These are phyloP conservation scores for Aspergillus sp. DNA, from an alignment of 2,329 filamentous ascomycete species.

Conservation along the genomic window DNA sequence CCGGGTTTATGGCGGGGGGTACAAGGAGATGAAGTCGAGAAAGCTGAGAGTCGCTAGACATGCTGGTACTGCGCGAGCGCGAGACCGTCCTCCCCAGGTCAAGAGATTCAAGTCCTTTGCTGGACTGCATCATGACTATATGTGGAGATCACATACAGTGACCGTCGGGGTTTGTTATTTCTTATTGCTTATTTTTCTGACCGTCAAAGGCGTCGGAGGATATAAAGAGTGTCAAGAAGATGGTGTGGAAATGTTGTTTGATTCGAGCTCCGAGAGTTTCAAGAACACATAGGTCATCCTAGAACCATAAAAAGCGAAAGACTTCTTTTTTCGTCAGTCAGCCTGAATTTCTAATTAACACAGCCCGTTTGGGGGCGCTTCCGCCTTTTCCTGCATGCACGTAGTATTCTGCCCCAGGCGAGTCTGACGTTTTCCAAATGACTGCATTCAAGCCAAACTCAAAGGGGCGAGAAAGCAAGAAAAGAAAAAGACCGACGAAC, in stretches of 20 bases:
- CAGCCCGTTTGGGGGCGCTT: constrained; percentile 9
- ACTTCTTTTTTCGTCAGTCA: constrained; percentile 4
- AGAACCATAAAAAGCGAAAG: background rate
- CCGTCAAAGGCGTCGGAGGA: background rate
- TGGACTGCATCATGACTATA: constrained; percentile 29
- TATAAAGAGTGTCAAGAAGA: background rate
- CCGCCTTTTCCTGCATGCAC: constrained; percentile 1
- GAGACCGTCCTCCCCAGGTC: constrained; percentile 29
- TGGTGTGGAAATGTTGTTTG: background rate
- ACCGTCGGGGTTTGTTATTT: background rate
- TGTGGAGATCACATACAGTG: constrained; percentile 10
- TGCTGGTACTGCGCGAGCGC: constrained; percentile 41
- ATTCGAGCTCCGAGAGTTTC: background rate
- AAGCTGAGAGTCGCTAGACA: constrained; percentile 38
- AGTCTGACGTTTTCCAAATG: constrained; percentile 6
- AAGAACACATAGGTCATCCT: constrained; percentile 9
- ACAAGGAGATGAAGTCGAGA: constrained; percentile 51
- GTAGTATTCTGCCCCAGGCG: background rate
- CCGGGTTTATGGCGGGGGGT: constrained; percentile 70
- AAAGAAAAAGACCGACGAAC: constrained; percentile 7
- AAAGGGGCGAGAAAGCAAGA: constrained; percentile 6
- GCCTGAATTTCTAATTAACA: constrained; percentile 6
- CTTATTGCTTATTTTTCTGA: background rate
- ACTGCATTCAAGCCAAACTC: background rate
- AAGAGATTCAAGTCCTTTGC: constrained; percentile 30